A percentile compares a stretch with the other conserved stretches of the same genome.
phyloP scores from a whole-genome alignment of 257 asterid species.

The Sherardia arvensis region DNA sequence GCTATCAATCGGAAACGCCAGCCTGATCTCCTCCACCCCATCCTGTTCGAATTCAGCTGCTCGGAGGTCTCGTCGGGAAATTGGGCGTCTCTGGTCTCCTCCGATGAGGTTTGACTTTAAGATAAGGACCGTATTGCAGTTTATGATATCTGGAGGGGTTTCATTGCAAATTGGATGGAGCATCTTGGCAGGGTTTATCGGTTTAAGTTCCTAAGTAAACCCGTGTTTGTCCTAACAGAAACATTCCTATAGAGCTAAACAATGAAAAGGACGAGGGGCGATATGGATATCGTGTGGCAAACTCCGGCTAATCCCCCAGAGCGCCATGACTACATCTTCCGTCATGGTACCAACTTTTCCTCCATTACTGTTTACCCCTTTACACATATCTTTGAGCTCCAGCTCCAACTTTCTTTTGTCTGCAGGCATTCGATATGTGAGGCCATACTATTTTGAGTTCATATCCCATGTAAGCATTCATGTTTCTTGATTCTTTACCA shows the following conservation, averaged over 20 bases:
- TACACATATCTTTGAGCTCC: background rate
- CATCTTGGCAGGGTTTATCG: background rate
- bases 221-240: background rate
- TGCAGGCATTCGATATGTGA: constrained; percentile 85
- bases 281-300: constrained; percentile 84
- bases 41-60: too few relatives aligned
- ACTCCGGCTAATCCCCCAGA: constrained; percentile 91
- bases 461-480: constrained; percentile 57
- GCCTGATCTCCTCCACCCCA: too few relatives aligned
- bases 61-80: too few relatives aligned
- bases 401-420: background rate
- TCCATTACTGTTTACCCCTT: background rate
- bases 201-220: background rate
- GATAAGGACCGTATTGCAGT: too few relatives aligned
- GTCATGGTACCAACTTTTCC: constrained; percentile 39
- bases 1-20: too few relatives aligned
- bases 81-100: too few relatives aligned
- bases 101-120: too few relatives aligned
- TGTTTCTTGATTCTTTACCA: background rate
- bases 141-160: too few relatives aligned
- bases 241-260: background rate
- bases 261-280: constrained; percentile 51
- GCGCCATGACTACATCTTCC: constrained; percentile 72
- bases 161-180: too few relatives aligned
- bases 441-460: constrained; percentile 95